phyloP scores from a whole-genome alignment of 2,329 filamentous ascomycete genomes.

The Diaporthe helianthi region DNA sequence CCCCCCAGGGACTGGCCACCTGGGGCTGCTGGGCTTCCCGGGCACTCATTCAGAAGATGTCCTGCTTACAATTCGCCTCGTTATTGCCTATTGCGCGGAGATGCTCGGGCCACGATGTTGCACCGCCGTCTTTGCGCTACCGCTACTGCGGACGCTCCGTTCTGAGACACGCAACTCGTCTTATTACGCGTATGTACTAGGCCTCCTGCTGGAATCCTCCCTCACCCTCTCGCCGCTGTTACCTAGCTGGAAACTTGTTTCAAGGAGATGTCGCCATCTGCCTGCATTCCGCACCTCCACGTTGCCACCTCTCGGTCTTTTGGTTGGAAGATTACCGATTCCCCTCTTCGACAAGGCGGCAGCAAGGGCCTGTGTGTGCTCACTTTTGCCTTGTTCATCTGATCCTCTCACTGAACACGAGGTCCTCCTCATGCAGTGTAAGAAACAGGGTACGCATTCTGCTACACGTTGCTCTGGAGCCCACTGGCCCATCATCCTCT shows the following conservation, averaged over 20 bases:
- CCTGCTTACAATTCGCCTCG: background rate
- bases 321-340: constrained; percentile 7
- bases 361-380: background rate
- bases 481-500: constrained; percentile 4
- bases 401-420: constrained; percentile 5
- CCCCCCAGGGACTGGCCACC: background rate
- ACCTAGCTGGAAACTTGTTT: constrained; percentile 21
- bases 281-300: constrained; percentile 19
- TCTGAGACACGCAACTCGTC: constrained; percentile 22
- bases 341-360: constrained; percentile 20
- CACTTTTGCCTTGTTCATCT: background rate
- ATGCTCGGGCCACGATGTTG: constrained; percentile 24
- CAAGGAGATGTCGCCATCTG: constrained; percentile 26
- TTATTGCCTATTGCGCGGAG: background rate
- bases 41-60: background rate
- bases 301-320: constrained; percentile 5
- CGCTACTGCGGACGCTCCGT: constrained; percentile 8
- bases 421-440: constrained; percentile 19
- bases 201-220: background rate
- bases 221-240: constrained; percentile 11
- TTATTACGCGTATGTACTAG: too few relatives aligned
- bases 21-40: too few relatives aligned
- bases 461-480: background rate
- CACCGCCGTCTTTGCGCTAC: constrained; percentile 21
- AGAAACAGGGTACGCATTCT: constrained; percentile 6